These are phyloP conservation scores for Cryptosporidium sp. DNA, from an alignment of 169 alveolate genomes.

Conservation along the genomic window DNA sequence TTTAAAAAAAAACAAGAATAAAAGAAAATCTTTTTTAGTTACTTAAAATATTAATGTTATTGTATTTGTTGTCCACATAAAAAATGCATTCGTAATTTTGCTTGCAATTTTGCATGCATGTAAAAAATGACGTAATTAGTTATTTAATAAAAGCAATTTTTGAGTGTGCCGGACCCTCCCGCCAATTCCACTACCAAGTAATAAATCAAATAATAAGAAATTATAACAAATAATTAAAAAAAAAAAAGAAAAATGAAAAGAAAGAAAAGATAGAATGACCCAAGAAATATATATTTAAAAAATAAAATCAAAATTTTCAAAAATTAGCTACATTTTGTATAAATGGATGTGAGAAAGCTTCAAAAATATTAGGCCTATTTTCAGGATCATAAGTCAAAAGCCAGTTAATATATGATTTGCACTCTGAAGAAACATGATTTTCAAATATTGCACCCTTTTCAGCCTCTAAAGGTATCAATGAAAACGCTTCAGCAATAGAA, in stretches of 20 bases:
- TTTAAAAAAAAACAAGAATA: background rate
- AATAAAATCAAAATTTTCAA: background rate
- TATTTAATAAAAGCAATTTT: background rate
- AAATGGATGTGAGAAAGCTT: slow-evolving; percentile 79
- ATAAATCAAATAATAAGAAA: background rate
- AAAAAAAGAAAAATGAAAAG: no score
- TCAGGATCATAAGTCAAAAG: slow-evolving; percentile 79
- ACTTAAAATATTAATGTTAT: background rate
- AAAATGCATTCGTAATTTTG: background rate
- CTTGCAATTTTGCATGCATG: slow-evolving; percentile 6
- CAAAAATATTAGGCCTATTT: slow-evolving; percentile 76
- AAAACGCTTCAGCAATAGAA: slow-evolving; percentile 79
- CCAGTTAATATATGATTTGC: slow-evolving; percentile 78
- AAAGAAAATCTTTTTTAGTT: background rate
- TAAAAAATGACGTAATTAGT: slow-evolving; percentile 14
- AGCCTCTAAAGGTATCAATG: slow-evolving; percentile 78
- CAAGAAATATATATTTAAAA: background rate
- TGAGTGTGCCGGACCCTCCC: slow-evolving; percentile 20
- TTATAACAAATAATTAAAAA: background rate
- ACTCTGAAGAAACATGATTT: slow-evolving; percentile 76
- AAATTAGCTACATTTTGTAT: slow-evolving; percentile 42
- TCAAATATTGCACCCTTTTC: slow-evolving; percentile 75
- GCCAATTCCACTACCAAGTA: background rate
- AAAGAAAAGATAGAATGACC: background rate
- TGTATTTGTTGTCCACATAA: slow-evolving; percentile 13